These are phyloP conservation scores for Helotiales sp. DNA, from an alignment of 2,329 filamentous ascomycete genomes.

Conservation along the genomic window DNA sequence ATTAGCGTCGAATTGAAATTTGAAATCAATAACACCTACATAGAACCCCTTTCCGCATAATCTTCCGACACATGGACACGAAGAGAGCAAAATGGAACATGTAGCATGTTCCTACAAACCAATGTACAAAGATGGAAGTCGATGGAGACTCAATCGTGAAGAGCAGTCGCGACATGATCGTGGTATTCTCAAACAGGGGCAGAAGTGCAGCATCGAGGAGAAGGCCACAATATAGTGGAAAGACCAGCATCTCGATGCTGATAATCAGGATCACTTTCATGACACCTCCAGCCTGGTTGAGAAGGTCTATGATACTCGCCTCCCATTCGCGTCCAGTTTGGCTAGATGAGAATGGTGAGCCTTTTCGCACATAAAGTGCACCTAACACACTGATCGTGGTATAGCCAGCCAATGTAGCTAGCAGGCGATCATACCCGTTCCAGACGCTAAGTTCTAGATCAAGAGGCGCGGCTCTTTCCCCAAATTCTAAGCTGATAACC, in stretches of 20 bases:
- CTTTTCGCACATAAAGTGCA: constrained; percentile 75
- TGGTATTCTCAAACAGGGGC: constrained; percentile 82
- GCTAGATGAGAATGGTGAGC: constrained; percentile 63
- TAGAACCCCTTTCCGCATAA: constrained; percentile 90
- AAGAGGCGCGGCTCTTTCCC: constrained; percentile 37
- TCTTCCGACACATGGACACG: constrained; percentile 98
- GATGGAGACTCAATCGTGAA: constrained; percentile 80
- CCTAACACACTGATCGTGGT: constrained; percentile 71
- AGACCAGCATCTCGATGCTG: constrained; percentile 97
- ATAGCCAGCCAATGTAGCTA: constrained; percentile 81
- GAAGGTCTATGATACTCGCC: constrained; percentile 73
- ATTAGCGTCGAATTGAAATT: constrained; percentile 32
- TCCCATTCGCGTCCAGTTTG: constrained; percentile 65
- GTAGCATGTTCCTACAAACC: constrained; percentile 98
- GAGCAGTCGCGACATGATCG: constrained; percentile 71
- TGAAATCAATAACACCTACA: constrained; percentile 56
- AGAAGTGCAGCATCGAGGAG: constrained; percentile 86
- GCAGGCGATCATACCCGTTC: constrained; percentile 63
- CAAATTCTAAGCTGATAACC: constrained; percentile 56
- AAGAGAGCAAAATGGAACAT: constrained; percentile 99
- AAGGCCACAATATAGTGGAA: constrained; percentile 92
- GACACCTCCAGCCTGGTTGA: constrained; percentile 93
- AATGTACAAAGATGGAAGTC: constrained; percentile 94
- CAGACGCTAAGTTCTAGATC: constrained; percentile 66
- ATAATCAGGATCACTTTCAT: constrained; percentile 98